Percentiles rank a stretch among this genome's conserved stretches.
These are phyloP conservation scores for Papiliotrema nemorosa DNA, from an alignment of 1,284 basidiomycete genomes.

Conservation along the genomic window DNA sequence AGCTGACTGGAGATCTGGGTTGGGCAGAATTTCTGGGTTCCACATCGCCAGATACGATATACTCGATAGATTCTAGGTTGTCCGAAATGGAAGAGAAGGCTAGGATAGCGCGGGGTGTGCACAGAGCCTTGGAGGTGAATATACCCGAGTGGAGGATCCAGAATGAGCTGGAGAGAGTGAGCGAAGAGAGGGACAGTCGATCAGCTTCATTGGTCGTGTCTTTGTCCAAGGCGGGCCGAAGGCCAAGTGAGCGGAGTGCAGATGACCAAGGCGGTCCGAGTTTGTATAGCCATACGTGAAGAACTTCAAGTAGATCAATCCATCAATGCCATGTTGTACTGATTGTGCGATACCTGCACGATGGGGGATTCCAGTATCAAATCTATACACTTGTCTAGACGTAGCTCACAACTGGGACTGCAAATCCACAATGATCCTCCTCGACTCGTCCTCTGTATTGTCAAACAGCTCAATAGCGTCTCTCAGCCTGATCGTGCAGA, in stretches of 20 bases:
- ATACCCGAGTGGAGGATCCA: too few relatives aligned
- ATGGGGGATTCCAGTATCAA: too few relatives aligned
- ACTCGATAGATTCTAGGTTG: not conserved
- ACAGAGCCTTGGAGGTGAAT: not conserved
- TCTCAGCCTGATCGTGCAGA: slow-evolving; percentile 17
- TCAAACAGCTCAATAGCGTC: too few relatives aligned
- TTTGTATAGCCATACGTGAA: too few relatives aligned
- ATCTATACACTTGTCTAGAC: too few relatives aligned
- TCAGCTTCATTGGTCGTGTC: not conserved
- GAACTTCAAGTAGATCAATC: too few relatives aligned
- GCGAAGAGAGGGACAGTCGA: not conserved
- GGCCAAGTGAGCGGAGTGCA: not conserved
- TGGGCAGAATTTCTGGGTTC: slow-evolving; percentile 3
- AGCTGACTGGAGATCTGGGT: not conserved
- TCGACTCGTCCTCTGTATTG: too few relatives aligned
- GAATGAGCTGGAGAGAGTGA: not conserved
- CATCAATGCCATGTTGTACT: too few relatives aligned
- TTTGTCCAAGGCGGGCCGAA: not conserved
- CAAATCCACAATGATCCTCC: too few relatives aligned
- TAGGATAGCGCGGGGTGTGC: not conserved
- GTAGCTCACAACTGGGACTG: too few relatives aligned
- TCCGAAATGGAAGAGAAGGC: not conserved
- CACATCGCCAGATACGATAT: not conserved
- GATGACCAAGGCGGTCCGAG: too few relatives aligned
- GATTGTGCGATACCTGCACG: too few relatives aligned